These are phyloP conservation scores for Capronia coronata DNA, from an alignment of 2,329 filamentous ascomycete species.

Conservation along the genomic window DNA sequence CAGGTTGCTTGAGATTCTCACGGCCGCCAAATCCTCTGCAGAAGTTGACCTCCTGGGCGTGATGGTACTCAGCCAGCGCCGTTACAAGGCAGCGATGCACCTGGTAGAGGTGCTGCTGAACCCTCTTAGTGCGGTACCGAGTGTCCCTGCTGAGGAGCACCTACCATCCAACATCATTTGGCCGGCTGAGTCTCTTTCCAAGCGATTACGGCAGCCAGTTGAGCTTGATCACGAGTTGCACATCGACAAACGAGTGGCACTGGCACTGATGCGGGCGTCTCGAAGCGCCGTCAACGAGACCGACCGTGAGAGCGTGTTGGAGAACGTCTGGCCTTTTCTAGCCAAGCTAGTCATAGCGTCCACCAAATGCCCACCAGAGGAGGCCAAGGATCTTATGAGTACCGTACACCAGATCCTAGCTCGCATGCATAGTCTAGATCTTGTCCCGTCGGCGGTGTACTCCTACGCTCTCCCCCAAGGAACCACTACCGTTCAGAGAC, in stretches of 20 bases:
- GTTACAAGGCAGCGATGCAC: slow-evolving; percentile 38
- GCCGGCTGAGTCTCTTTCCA: slow-evolving; percentile 26
- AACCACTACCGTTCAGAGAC: slow-evolving; percentile 33
- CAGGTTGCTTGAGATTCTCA: slow-evolving; percentile 33
- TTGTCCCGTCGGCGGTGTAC: slow-evolving; percentile 41
- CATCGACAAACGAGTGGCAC: slow-evolving; percentile 4
- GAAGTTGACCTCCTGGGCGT: slow-evolving; percentile 36
- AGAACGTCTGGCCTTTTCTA: slow-evolving; percentile 14
- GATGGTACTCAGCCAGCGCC: slow-evolving; percentile 36
- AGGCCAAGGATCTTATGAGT: slow-evolving; percentile 39
- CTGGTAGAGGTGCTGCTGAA: slow-evolving; percentile 38
- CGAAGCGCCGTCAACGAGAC: not conserved
- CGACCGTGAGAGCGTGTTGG: slow-evolving; percentile 9
- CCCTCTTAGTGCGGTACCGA: slow-evolving; percentile 28
- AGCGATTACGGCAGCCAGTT: slow-evolving; percentile 32
- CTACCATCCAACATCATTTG: slow-evolving; percentile 32
- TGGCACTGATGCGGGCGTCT: not conserved
- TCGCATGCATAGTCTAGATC: slow-evolving; percentile 40
- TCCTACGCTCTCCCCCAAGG: slow-evolving; percentile 32
- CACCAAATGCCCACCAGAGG: slow-evolving; percentile 33
- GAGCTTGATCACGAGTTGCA: slow-evolving; percentile 11
- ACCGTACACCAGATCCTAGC: slow-evolving; percentile 41
- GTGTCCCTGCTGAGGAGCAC: slow-evolving; percentile 17
- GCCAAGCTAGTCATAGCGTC: slow-evolving; percentile 38
- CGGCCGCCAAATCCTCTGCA: slow-evolving; percentile 29